Evolutionary conservation across 2,329 filamentous ascomycete species (phyloP).

Genomic region (Sclerotinia borealis): DNA sequence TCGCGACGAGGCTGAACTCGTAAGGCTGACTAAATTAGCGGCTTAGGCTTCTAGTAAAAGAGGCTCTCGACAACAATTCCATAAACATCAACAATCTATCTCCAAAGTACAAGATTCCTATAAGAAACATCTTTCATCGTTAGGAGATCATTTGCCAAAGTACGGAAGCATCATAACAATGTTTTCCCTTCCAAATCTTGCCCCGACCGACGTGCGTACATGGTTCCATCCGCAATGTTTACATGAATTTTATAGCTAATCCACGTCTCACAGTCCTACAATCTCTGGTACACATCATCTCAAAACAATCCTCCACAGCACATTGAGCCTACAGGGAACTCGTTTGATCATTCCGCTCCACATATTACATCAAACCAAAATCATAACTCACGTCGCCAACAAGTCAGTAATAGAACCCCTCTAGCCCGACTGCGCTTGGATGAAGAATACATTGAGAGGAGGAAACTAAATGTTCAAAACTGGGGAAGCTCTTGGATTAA

Average conservation of each 20-base stretch:
- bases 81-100: not conserved
- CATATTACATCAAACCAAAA: slow-evolving; percentile 19
- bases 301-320: slow-evolving; percentile 30
- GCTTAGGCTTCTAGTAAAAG: not conserved
- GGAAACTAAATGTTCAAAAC: slow-evolving; percentile 74
- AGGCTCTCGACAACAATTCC: not conserved
- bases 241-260: slow-evolving; percentile 4
- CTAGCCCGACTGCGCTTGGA: slow-evolving; percentile 68
- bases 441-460: slow-evolving; percentile 68
- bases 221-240: slow-evolving; percentile 9
- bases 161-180: slow-evolving; percentile 32
- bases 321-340: slow-evolving; percentile 28
- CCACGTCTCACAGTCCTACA: slow-evolving; percentile 51
- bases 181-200: slow-evolving; percentile 58
- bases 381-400: slow-evolving; percentile 34
- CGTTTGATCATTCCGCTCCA: slow-evolving; percentile 22
- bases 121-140: not conserved
- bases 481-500: slow-evolving; percentile 89
- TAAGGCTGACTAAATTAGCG: not conserved
- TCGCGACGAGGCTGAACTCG: not conserved
- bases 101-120: not conserved
- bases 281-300: slow-evolving; percentile 66
- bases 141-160: not conserved
- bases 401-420: slow-evolving; percentile 50
- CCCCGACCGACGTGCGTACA: slow-evolving; percentile 60